Percentiles rank a stretch among this genome's conserved stretches.
These are phyloP conservation scores for Aquilaria malaccensis DNA, from an alignment of 345 rosid species.

Conservation along the genomic window DNA sequence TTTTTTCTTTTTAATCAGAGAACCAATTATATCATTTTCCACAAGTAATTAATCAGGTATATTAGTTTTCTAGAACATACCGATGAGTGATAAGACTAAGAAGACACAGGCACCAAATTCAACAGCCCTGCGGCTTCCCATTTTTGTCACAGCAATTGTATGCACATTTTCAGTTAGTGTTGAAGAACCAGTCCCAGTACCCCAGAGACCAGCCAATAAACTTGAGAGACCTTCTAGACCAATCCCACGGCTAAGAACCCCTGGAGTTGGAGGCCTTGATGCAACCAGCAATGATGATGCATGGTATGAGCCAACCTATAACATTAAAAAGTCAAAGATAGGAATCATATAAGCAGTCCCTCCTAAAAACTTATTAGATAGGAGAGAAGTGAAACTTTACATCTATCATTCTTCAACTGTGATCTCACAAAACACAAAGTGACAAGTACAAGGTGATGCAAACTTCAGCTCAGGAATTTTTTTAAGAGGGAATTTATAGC, in stretches of 20 bases:
- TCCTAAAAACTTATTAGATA: no score
- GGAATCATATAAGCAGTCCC: no score
- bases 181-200: conserved; percentile 93
- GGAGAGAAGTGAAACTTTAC: no score
- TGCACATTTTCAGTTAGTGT: conserved; percentile 96
- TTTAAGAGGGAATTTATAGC: no score
- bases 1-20: no score
- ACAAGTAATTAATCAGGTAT: no score
- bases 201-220: conserved; percentile 97
- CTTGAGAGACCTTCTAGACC: conserved; percentile 95
- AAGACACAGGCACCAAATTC: conserved; percentile 79
- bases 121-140: conserved; percentile 96
- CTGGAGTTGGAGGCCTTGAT: conserved; percentile 88
- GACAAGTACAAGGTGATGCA: no score
- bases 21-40: no score
- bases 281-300: conserved; percentile 88
- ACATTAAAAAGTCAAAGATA: conserved; percentile 8
- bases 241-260: conserved; percentile 86
- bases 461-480: no score
- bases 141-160: conserved; percentile 93
- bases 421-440: no score
- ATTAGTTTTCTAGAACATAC: conserved; percentile 29
- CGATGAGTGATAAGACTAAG: conserved; percentile 74
- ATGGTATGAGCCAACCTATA: conserved; percentile 93
- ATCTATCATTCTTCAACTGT: no score